Conservation (phyloP, 352 stramenopile genomes). For the Thalassiosira mediterranea region DNA sequence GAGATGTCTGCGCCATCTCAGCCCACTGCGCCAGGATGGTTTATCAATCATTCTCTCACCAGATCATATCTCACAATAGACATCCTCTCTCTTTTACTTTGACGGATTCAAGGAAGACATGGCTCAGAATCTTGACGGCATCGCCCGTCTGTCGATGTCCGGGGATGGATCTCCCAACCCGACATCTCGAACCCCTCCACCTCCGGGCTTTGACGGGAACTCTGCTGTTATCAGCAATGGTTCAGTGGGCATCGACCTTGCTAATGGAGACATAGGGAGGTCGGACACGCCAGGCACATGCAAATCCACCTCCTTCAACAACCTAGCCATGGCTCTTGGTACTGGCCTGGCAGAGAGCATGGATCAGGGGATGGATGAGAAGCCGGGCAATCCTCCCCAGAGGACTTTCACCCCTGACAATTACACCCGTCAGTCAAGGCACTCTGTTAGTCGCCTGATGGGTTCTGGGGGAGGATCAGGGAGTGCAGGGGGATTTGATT, state of each 20-base stretch:
- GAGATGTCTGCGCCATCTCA: no score
- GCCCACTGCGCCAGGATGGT: no score
- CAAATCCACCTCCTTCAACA: conserved; percentile 68
- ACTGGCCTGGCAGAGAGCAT: conserved; percentile 79
- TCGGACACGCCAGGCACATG: not conserved
- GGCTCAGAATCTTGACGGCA: no score
- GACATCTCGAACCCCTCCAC: conserved; percentile 34
- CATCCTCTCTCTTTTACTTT: no score
- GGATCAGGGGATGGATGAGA: conserved; percentile 61
- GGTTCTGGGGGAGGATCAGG: conserved; percentile 19
- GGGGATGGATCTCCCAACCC: conserved; percentile 19
- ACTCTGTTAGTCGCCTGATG: conserved; percentile 65
- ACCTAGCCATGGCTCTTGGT: conserved; percentile 72
- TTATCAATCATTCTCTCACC: no score
- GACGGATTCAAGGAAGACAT: no score
- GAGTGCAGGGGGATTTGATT: no score
- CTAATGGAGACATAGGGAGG: not conserved
- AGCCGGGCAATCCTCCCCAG: not conserved
- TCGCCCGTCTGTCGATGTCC: no score
- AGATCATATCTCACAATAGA: no score
- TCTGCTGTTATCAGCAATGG: not conserved
- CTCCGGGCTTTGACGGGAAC: conserved; percentile 31
- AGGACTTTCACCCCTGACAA: conserved; percentile 30
- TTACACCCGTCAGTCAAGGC: conserved; percentile 69
- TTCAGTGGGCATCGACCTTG: not conserved